These are phyloP conservation scores for Phoenix roebelenii DNA, from an alignment of 176 grass and related monocot genomes.

Conservation along the genomic window DNA sequence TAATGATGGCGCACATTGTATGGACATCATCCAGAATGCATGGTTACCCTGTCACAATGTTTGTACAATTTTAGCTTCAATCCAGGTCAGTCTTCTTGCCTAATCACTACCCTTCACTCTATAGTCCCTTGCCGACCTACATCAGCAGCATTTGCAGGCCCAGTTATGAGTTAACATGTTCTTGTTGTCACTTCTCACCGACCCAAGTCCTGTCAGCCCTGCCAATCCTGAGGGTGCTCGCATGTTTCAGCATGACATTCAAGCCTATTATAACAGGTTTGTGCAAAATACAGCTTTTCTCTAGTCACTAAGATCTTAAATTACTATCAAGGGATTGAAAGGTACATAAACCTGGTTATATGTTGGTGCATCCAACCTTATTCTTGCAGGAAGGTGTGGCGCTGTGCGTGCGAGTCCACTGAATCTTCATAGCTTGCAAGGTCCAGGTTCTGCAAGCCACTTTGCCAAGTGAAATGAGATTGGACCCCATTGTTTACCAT, in stretches of 20 bases:
- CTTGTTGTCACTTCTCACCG: constrained; percentile 20
- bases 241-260: constrained; percentile 21
- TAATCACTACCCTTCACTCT: too few relatives aligned
- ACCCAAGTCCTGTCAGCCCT: constrained; percentile 19
- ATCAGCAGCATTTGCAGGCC: too few relatives aligned
- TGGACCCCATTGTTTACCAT: too few relatives aligned
- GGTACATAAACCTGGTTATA: not conserved
- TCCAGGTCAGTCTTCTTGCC: constrained; percentile 13
- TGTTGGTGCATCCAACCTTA: not conserved
- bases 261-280: constrained; percentile 30
- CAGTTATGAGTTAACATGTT: too few relatives aligned
- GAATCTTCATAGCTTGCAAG: constrained; percentile 2
- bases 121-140: too few relatives aligned
- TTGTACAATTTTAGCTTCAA: constrained; percentile 27
- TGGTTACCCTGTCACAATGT: constrained; percentile 34
- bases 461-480: too few relatives aligned
- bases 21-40: constrained; percentile 32
- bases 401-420: constrained; percentile 12
- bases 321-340: not conserved
- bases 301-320: not conserved
- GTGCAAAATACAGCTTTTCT: not conserved
- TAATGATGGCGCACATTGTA: constrained; percentile 24
- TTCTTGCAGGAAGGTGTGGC: constrained; percentile 20
- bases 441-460: too few relatives aligned
- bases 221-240: constrained; percentile 24